Evolutionary conservation across 1,139 yeast species (phyloP).

Genomic region (Spencermartinsiella ligniputridi): DNA sequence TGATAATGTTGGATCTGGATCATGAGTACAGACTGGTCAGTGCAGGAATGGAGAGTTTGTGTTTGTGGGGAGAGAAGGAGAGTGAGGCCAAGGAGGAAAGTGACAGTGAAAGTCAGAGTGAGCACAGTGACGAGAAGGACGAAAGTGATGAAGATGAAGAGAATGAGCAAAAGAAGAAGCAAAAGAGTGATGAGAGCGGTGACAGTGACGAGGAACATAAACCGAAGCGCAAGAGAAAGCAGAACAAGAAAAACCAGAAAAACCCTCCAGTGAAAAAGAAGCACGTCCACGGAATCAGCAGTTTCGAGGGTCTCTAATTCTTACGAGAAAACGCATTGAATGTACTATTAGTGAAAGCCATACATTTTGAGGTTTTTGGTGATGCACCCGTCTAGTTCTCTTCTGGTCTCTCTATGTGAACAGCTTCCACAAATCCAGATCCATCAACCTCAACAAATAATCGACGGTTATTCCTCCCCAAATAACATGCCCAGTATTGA

Average conservation of each 20-base stretch:
- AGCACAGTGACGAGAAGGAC: constrained; percentile 6
- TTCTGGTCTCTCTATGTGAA: no score
- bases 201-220: constrained; percentile 12
- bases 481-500: constrained; percentile 73
- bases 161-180: constrained; percentile 14
- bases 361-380: no score
- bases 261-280: constrained; percentile 42
- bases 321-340: no score
- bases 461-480: constrained; percentile 76
- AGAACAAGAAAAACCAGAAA: constrained; percentile 23
- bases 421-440: no score
- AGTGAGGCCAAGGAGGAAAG: constrained; percentile 22
- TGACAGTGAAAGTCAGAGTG: constrained; percentile 6
- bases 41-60: constrained; percentile 77
- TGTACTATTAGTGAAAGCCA: no score
- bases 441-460: constrained; percentile 53
- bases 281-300: constrained; percentile 58
- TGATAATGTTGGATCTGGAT: constrained; percentile 71
- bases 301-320: constrained; percentile 21
- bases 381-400: no score
- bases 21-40: constrained; percentile 70
- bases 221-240: constrained; percentile 18
- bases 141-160: constrained; percentile 4
- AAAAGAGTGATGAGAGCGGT: constrained; percentile 22
- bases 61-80: constrained; percentile 55